Conservation (phyloP, 345 rosid species). For the Isatis tinctoria region DNA sequence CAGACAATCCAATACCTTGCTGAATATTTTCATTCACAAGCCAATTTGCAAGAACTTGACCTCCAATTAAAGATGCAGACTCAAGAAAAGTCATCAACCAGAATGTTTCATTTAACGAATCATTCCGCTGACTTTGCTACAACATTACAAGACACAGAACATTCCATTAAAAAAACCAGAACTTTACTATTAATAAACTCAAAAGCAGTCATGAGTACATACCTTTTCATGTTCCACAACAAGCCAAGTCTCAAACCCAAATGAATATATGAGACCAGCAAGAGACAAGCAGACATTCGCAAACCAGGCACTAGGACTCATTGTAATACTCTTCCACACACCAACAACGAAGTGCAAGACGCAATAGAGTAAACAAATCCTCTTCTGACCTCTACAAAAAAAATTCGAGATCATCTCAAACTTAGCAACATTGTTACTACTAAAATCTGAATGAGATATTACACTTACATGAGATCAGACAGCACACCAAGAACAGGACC, state of each 20-base stretch:
- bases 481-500: conserved; percentile 64
- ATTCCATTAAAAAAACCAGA: neutral
- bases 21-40: conserved; percentile 39
- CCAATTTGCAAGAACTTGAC: conserved; percentile 81
- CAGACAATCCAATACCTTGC: conserved; percentile 47
- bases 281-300: conserved; percentile 63
- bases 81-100: conserved; percentile 90
- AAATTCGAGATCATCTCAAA: neutral
- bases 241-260: conserved; percentile 86
- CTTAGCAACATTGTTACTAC: neutral
- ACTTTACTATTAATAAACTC: neutral
- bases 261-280: conserved; percentile 57
- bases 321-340: conserved; percentile 61
- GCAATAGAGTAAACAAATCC: conserved; percentile 63
- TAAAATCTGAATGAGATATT: neutral
- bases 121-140: conserved; percentile 84
- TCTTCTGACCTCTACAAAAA: conserved; percentile 71
- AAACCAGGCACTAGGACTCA: conserved; percentile 54
- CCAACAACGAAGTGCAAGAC: conserved; percentile 68
- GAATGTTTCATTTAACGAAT: conserved; percentile 69
- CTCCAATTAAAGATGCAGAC: conserved; percentile 66
- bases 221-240: conserved; percentile 88
- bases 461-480: conserved; percentile 74
- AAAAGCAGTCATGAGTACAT: conserved; percentile 3
- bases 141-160: conserved; percentile 11